Evolutionary conservation across 305 asterid species (phyloP), one percentile per base, ranked within the genome.

Genomic region (Fraxinus floribunda): DNA sequence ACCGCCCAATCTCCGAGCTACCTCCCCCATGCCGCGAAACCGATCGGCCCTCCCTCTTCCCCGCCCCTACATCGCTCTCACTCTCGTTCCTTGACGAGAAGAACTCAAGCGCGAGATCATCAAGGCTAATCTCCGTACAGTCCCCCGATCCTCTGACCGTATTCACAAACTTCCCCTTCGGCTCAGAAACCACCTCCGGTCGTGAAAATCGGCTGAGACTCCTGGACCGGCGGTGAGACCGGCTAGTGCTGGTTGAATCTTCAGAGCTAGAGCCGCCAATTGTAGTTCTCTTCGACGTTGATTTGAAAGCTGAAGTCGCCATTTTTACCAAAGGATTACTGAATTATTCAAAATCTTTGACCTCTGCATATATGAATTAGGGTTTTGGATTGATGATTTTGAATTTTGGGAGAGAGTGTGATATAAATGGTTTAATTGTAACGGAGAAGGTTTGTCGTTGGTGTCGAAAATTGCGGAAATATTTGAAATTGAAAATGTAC

Each of bases 231-330:
- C 91, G 91, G 44, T 83, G 85, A 74, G 86, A 32, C 71, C 80
- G 83, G 57, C 30, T 83, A n/a, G 85, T 71, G 7, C 88, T 68
- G 39, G 9, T 13, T 10, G 75, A 68, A 29, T 68, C 75, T 68
- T 68, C 75, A n/a, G 75, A 68, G 39, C 75, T 68, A 4, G 75
- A 68, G 62, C 85, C 83, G 38, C 82, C 87, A 36, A 91, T 49
- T 10, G 94, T 77, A 30, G 91, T 88, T 79, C 98, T 83, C 85
- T 83, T 87, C 52, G 97, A 89, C 36, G 94, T 90, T 36, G 98
- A 94, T 81, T 91, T 93, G 86, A 92, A 94, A 8, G 97, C 97
- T 72, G 99, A 94, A 1, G 99, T 87, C 80, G 99, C 97, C 99
- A 96, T 96, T 77, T 15, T 22, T 16, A 15, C 29, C 68, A 52